phyloP scores from a whole-genome alignment of 805 yeast species.

The Kodamaea hsintzibuensis region DNA sequence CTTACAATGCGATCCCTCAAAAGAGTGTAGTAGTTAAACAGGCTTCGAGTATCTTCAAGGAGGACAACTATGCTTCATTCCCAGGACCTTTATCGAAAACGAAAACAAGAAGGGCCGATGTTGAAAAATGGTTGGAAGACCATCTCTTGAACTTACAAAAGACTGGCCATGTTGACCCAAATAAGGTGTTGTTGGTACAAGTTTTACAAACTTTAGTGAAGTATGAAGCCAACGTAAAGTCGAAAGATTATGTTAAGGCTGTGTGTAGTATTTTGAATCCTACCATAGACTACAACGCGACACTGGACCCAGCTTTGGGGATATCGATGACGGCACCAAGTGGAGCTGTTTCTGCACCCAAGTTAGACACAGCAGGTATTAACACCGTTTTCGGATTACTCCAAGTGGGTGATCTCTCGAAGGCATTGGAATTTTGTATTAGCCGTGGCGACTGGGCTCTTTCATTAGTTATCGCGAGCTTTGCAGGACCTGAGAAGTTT shows the following conservation, averaged over 20 bases:
- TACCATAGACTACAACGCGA: conserved; percentile 34
- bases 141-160: conserved; percentile 16
- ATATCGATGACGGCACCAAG: conserved; percentile 7
- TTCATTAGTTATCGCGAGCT: conserved; percentile 68
- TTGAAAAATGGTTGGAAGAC: conserved; percentile 58
- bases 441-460: conserved; percentile 72
- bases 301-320: conserved; percentile 17
- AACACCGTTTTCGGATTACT: conserved; percentile 38
- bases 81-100: conserved; percentile 67
- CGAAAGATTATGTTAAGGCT: conserved; percentile 28
- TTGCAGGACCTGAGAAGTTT: conserved; percentile 64
- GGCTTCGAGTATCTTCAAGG: conserved; percentile 19
- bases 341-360: conserved; percentile 39
- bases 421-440: conserved; percentile 65
- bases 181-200: conserved; percentile 33
- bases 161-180: conserved; percentile 7
- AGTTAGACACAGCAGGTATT: conserved; percentile 40
- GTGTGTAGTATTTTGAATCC: conserved; percentile 47
- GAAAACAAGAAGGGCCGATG: conserved; percentile 63
- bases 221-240: conserved; percentile 31
- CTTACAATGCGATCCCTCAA: background rate
- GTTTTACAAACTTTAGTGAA: conserved; percentile 27
- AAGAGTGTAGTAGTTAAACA: conserved; percentile 35
- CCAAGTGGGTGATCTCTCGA: conserved; percentile 63
- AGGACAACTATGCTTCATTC: conserved; percentile 38